Conservation (phyloP, 345 rosid species). For the Noccaea caerulescens region DNA sequence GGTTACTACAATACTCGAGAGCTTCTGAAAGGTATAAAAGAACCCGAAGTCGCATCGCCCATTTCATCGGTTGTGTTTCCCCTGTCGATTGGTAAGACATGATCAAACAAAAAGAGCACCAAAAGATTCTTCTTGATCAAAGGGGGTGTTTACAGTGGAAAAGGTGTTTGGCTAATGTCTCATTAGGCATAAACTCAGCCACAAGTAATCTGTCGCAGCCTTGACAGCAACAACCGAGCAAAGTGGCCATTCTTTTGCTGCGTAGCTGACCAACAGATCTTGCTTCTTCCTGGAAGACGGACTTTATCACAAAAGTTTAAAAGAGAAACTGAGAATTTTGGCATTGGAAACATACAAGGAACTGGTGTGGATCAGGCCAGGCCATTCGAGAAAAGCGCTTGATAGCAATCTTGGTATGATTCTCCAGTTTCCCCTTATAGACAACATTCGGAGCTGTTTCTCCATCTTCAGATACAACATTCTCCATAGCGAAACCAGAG, state of each 20-base stretch:
- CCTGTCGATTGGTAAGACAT: constrained; percentile 48
- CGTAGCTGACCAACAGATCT: constrained; percentile 75
- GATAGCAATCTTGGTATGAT: constrained; percentile 70
- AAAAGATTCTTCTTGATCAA: background rate
- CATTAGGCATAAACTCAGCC: constrained; percentile 84
- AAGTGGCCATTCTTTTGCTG: constrained; percentile 67
- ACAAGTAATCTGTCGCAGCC: constrained; percentile 79
- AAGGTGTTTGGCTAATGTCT: constrained; percentile 84
- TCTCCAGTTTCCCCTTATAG: constrained; percentile 73
- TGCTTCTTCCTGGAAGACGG: constrained; percentile 71
- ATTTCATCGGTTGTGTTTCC: constrained; percentile 89
- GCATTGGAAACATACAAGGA: constrained; percentile 52
- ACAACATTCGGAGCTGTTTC: constrained; percentile 84
- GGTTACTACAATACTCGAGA: constrained; percentile 77
- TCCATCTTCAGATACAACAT: constrained; percentile 78
- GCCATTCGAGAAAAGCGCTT: constrained; percentile 76
- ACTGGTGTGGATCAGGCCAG: constrained; percentile 88
- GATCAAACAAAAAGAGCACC: background rate
- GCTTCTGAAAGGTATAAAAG: constrained; percentile 83
- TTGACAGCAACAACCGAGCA: constrained; percentile 85
- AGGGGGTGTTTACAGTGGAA: constrained; percentile 61
- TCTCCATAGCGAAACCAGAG: constrained; percentile 75
- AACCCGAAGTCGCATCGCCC: constrained; percentile 96
- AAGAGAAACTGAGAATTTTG: background rate
- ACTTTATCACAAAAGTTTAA: background rate